These are phyloP conservation scores for Starmerella potacharoeniae DNA, from an alignment of 805 yeast genomes.

Conservation along the genomic window DNA sequence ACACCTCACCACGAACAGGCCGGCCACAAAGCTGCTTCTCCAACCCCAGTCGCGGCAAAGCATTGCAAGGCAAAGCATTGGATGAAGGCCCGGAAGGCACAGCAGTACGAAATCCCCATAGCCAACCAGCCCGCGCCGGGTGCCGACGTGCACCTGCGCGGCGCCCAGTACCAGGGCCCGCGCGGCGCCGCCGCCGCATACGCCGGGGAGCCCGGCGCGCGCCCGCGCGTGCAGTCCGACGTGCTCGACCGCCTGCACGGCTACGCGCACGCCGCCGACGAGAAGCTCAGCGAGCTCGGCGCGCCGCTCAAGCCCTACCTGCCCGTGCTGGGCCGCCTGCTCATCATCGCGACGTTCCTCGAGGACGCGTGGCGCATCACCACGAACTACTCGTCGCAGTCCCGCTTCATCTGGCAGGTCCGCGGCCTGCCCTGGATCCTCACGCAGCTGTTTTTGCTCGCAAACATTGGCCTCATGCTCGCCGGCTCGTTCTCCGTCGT, in stretches of 20 bases:
- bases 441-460: slow-evolving; percentile 55
- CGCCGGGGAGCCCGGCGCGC: not conserved
- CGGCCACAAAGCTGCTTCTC: not conserved
- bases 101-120: slow-evolving; percentile 1
- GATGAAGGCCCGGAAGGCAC: slow-evolving; percentile 2
- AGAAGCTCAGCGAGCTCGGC: slow-evolving; percentile 26
- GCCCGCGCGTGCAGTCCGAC: not conserved
- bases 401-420: slow-evolving; percentile 66
- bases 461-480: slow-evolving; percentile 59
- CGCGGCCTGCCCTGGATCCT: slow-evolving; percentile 69
- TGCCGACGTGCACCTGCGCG: not conserved
- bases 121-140: not conserved
- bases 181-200: not conserved
- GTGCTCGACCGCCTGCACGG: slow-evolving; percentile 12
- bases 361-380: slow-evolving; percentile 80
- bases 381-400: slow-evolving; percentile 86
- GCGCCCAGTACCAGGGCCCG: not conserved
- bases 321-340: slow-evolving; percentile 77
- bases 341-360: slow-evolving; percentile 85
- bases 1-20: not conserved
- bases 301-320: slow-evolving; percentile 37
- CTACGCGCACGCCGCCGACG: slow-evolving; percentile 26
- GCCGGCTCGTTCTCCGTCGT: slow-evolving; percentile 62
- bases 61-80: not conserved
- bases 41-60: not conserved